Conservation (phyloP, 805 yeast species). For the Barnettozyma siamensis region DNA sequence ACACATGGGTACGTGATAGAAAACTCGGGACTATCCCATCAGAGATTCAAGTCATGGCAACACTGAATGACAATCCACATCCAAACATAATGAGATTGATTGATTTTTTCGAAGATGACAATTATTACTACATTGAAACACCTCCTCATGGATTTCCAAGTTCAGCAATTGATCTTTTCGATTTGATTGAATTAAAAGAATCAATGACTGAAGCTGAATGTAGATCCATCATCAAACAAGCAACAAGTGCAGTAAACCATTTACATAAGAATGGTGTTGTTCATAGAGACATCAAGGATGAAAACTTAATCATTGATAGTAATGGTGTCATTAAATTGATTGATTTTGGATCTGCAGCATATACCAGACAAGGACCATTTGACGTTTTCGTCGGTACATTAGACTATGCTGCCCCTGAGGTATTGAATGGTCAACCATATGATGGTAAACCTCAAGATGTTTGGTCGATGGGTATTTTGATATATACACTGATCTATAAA, state of each 20-base stretch:
- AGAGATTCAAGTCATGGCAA: constrained; percentile 91
- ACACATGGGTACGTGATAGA: constrained; percentile 95
- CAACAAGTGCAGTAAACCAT: constrained; percentile 73
- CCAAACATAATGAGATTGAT: constrained; percentile 80
- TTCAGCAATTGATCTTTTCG: constrained; percentile 91
- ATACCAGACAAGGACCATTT: constrained; percentile 85
- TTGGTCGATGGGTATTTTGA: constrained; percentile 91
- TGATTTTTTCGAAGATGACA: constrained; percentile 90
- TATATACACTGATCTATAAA: constrained; percentile 85
- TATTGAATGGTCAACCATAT: constrained; percentile 79
- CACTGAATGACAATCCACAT: constrained; percentile 71
- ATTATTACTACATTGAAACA: constrained; percentile 85
- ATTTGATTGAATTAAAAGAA: constrained; percentile 79
- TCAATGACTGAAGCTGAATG: constrained; percentile 78
- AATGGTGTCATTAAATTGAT: constrained; percentile 77
- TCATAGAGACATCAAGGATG: constrained; percentile 94
- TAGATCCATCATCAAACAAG: constrained; percentile 70
- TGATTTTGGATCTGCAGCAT: constrained; percentile 95
- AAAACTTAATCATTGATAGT: constrained; percentile 82
- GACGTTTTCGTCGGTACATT: constrained; percentile 97
- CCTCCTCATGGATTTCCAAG: constrained; percentile 79
- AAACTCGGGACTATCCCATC: constrained; percentile 89
- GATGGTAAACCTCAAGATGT: constrained; percentile 93
- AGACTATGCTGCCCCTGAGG: constrained; percentile 98
- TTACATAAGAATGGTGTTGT: constrained; percentile 82